Evolutionary conservation across 106 monocot species (phyloP), one percentile per base, ranked within the genome.

Genomic region (Hemerocallis citrina): DNA sequence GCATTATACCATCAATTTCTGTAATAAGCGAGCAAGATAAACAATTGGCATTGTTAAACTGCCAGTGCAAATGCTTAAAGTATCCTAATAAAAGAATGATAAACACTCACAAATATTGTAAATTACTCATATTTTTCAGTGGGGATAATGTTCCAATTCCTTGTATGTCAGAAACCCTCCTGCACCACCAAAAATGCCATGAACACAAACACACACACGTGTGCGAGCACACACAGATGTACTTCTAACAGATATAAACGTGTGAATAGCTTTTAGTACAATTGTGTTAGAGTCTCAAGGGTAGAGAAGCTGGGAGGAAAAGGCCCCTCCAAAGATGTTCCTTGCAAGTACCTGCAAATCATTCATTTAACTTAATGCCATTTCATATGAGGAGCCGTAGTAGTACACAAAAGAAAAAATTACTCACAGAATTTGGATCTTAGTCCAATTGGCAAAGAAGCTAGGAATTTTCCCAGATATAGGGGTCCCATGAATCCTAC

Each of bases 311-410:
- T 57, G 4, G 63, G 36, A 59, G 85, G 85, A 63, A 85, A 77
- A 3, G 85, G 74, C 1, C 85, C 85, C 30, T 77, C 80, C 73
- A 80, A 59, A 17, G 51, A 68, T 15, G 85, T 85, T n/a, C 85
- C 85, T 67, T 85, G 85, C 68, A 85, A 62, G 37, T 80, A 66
- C 10, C 85, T 85, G 44, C 19, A 36, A 68, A 43, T 40, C 23
- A 61, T 42, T 16, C 16, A 43, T 42, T 2, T 28, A 6, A 7
- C 19, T 8, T 0, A 17, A 23, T 61, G 0, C 9, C 9, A 39
- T 38, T 13, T n/a, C n/a, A 49, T 49, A 7, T 19, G 22, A 49
- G 11, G 12, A 39, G 59, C 24, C 11, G 24, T 37, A 12, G 35
- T 32, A 14, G 14, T n/a, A n/a, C n/a, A n/a, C n/a, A n/a, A n/a